Evolutionary conservation across 2,329 filamentous ascomycete species (phyloP), one percentile per base, ranked within the genome.

Genomic region (Penicillium sclerotiorum): DNA sequence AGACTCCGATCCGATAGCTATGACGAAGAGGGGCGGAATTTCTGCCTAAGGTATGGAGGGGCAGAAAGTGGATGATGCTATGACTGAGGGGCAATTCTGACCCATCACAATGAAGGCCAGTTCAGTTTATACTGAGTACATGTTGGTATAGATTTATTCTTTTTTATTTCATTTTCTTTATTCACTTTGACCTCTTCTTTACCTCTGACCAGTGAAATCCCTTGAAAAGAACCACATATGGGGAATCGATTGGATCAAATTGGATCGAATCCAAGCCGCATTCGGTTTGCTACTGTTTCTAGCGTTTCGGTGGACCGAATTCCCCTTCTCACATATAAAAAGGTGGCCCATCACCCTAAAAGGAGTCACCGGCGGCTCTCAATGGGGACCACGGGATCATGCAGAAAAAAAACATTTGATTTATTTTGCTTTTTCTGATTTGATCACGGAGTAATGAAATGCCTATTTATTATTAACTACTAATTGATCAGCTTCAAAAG

Each of bases 311-410:
- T 43, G 40, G 40, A 43, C 40, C 22, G n/a, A 45, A 18, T 22
- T 25, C 20, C 21, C 17, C n/a, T n/a, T n/a, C n/a, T n/a, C n/a
- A n/a, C 43, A 30, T 45, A 38, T 45, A 27, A 27, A 32, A n/a
- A n/a, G n/a, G 40, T 48, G 54, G 39, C 36, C 33, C 47, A 45
- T 32, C 48, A 50, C 48, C 58, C 56, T 56, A 15, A 58, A 61
- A 56, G 41, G 18, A 58, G 52, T 61, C 58, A 61, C 58, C 58
- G 58, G 49, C 15, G 45, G 25, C 38, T 36, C 43, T 27, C 13
- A 12, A 11, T 18, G 21, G 17, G 15, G 17, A 21, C 49, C 55
- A 58, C 53, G 55, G 50, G 55, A 37, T 38, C 37, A 13, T 3
- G 23, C 53, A 54, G 32, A 52, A 8, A 49, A 58, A 28, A 15